Conservation (phyloP, 169 alveolate genomes). For the Plasmodium malariae region DNA sequence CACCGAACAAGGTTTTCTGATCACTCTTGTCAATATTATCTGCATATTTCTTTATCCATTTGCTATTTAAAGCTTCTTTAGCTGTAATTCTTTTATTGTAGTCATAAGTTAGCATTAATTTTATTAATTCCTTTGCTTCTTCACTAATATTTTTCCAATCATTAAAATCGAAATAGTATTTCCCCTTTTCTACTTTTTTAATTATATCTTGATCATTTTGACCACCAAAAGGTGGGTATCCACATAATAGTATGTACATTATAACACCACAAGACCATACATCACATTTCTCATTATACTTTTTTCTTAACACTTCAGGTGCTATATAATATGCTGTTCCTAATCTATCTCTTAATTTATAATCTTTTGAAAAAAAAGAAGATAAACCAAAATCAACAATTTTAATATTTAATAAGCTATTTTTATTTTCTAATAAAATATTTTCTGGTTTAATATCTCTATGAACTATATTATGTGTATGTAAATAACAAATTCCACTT, state of each 20-base stretch:
- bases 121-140: slow-evolving; percentile 94
- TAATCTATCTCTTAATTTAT: slow-evolving; percentile 85
- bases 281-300: slow-evolving; percentile 93
- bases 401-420: slow-evolving; percentile 77
- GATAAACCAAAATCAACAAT: slow-evolving; percentile 94
- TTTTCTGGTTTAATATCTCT: slow-evolving; percentile 93
- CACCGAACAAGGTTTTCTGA: slow-evolving; percentile 85
- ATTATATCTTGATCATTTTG: slow-evolving; percentile 92
- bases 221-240: slow-evolving; percentile 95
- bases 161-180: slow-evolving; percentile 82
- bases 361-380: slow-evolving; percentile 80
- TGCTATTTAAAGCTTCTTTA: slow-evolving; percentile 92
- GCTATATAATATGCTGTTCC: slow-evolving; percentile 93
- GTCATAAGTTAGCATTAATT: slow-evolving; percentile 90
- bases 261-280: slow-evolving; percentile 94
- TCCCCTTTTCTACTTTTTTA: slow-evolving; percentile 91
- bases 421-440: slow-evolving; percentile 68
- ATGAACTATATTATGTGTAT: slow-evolving; percentile 92
- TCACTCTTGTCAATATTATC: slow-evolving; percentile 81
- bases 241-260: slow-evolving; percentile 89
- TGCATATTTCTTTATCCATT: slow-evolving; percentile 90
- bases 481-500: slow-evolving; percentile 94
- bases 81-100: slow-evolving; percentile 93
- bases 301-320: slow-evolving; percentile 90
- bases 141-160: slow-evolving; percentile 90